Percentiles rank a stretch among this genome's conserved stretches.
Conservation (phyloP, 1,284 basidiomycete species). For the Schizophyllum commune region DNA sequence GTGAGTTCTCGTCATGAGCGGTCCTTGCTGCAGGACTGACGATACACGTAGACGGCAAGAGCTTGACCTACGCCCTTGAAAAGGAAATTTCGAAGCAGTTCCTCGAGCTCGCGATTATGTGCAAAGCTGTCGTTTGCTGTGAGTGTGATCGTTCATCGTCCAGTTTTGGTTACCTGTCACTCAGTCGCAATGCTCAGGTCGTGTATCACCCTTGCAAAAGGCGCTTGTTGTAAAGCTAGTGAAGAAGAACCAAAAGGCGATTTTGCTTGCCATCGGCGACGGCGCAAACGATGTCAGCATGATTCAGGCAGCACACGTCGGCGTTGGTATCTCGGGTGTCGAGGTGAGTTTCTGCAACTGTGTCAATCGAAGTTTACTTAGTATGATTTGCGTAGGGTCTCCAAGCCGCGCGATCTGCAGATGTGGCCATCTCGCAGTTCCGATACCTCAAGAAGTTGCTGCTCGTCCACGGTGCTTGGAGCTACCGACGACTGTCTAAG, state of each 20-base stretch:
- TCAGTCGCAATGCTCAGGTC: constrained; percentile 44
- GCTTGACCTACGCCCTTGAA: constrained; percentile 86
- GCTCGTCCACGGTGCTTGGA: constrained; percentile 98
- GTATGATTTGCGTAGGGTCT: constrained; percentile 54
- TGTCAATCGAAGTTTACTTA: neutral
- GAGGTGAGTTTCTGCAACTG: constrained; percentile 48
- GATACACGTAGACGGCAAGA: constrained; percentile 79
- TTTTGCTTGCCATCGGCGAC: constrained; percentile 93
- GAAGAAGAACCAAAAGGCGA: constrained; percentile 90
- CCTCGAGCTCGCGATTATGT: constrained; percentile 94
- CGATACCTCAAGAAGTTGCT: constrained; percentile 93
- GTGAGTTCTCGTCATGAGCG: constrained; percentile 26
- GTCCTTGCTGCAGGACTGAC: too few species aligned
- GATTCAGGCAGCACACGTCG: constrained; percentile 97
- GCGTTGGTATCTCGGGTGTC: constrained; percentile 96
- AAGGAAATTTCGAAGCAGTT: constrained; percentile 88
- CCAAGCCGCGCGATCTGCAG: constrained; percentile 94
- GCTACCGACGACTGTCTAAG: constrained; percentile 91
- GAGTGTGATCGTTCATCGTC: constrained; percentile 20
- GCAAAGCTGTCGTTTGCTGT: constrained; percentile 98
- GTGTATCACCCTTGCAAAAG: constrained; percentile 97
- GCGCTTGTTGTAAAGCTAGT: constrained; percentile 97
- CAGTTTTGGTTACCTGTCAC: too few species aligned
- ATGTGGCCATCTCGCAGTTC: constrained; percentile 98
- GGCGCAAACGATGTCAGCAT: constrained; percentile 97